Base-by-base conservation (phyloP, 345 rosid species). In the Citrus reticulata region DNA sequence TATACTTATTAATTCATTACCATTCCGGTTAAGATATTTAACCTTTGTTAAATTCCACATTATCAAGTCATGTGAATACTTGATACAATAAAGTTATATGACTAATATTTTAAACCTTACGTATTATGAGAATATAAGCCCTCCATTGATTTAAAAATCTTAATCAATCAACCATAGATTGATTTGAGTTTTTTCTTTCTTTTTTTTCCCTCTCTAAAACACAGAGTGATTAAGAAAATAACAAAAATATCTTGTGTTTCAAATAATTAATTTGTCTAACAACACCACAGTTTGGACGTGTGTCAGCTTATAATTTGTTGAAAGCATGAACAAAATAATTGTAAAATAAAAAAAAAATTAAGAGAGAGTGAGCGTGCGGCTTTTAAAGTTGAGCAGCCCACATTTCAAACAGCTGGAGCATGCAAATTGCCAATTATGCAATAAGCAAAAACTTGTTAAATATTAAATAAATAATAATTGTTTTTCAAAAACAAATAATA, bases 301-400 rank as follows among this genome's bases (percentile, higher is more conserved):
- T 73, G 55, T 35, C 20, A 35, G 7, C 14, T 73, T 59, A 37
- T 57, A 9, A 57, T 14, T 73, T 13, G 76, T 6, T 22, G 37
- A 14, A 7, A n/a, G 24, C 7, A 24, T 5, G 55, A 55, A 25
- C 40, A 1, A 16, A 70, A 13, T 3, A 55, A 55, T 2, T 34
- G 3, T 9, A 57, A 57, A 57, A 55, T 20, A 72, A 72, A 51
- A 0, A 29, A 30, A 8, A 9, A 70, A 29, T 4, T 0, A 10
- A 9, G 11, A 19, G 16, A 54, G 14, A 30, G 4, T 9, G 8
- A 22, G n/a, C 9, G 63, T 54, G 62, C 67, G 69, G 80, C 70
- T 29, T 54, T 73, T 73, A 49, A 73, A 79, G 46, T 29, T 63
- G 70, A 42, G 19, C 69, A 42, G 60, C 70, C 13, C 55, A 16